phyloP scores from a whole-genome alignment of 176 grass and related monocot species.

The Eleusine coracana region DNA sequence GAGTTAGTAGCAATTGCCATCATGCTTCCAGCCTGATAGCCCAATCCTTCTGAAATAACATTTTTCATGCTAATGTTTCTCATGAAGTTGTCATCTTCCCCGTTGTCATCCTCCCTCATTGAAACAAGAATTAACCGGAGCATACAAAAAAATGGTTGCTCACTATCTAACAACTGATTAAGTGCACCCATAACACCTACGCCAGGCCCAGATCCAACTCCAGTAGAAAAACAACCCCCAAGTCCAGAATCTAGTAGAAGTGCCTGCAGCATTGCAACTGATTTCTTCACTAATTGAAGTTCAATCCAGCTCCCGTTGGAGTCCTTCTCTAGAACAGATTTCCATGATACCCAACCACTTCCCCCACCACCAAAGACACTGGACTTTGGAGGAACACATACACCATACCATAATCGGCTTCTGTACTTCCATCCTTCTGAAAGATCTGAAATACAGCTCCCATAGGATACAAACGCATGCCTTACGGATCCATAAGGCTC shows the following conservation, averaged over 20 bases:
- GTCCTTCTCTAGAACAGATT: conserved; percentile 74
- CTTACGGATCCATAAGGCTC: conserved; percentile 96
- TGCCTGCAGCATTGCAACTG: conserved; percentile 87
- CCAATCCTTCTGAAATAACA: conserved; percentile 59
- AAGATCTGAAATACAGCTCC: conserved; percentile 82
- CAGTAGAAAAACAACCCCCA: conserved; percentile 83
- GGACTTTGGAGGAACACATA: conserved; percentile 76
- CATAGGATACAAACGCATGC: conserved; percentile 97
- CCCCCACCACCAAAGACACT: conserved; percentile 81
- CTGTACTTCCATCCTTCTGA: conserved; percentile 93
- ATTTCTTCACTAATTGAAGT: conserved; percentile 94
- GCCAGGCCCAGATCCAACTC: conserved; percentile 90
- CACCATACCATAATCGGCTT: conserved; percentile 95
- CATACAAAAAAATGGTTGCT: conserved; percentile 99
- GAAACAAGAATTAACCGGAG: conserved; percentile 91
- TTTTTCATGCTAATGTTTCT: conserved; percentile 67
- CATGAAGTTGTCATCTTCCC: conserved; percentile 71
- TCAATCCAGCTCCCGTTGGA: conserved; percentile 83
- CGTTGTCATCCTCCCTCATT: conserved; percentile 95
- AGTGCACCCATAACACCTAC: conserved; percentile 90
- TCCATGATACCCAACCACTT: conserved; percentile 79
- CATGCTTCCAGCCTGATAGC: conserved; percentile 47
- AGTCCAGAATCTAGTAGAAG: conserved; percentile 96
- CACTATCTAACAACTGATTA: conserved; percentile 96
- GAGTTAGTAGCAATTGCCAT: conserved; percentile 61